Base-by-base conservation (phyloP, 2,329 filamentous ascomycete genomes). In the Sarocladium oryzae region DNA sequence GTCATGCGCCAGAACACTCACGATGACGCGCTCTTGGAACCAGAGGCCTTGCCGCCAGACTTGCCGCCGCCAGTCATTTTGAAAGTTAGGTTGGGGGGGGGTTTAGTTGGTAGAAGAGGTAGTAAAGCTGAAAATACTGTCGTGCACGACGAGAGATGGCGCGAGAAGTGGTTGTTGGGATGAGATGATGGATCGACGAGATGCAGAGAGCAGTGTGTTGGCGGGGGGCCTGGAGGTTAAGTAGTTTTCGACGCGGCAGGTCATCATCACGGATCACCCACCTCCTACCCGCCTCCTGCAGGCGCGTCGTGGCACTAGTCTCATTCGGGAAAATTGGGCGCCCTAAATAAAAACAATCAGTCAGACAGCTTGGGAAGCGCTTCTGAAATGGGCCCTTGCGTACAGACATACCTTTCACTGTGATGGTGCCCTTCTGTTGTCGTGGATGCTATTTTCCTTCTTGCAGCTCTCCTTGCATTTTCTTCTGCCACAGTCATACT, bases 21-120 rank as follows among this genome's bases (percentile, higher is more conserved):
- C 93, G 91, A 96, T 82, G 97, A 93, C 69, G 93, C 88, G 82
- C 88, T 95, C 89, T 99, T 99, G 80, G 88, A 86, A 79, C 91
- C 90, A 79, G 88, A 92, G 81, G 92, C 91, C 87, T 97, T 97
- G 85, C 93, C 93, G 77, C 93, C 93, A 79, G 92, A 96, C 80
- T 99, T 99, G 77, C 93, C 93, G 76, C 92, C 92, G 84, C 92
- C 92, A 89, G 93, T 95, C 93, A 99, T 99, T 88, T 89, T 96
- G 86, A 82, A 66, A 57, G 52, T 52, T 53, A 41, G 46, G 26
- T 24, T 35, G 43, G 23, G 26, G 51, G 51, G 41, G 55, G 45
- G 43, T 37, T 54, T 56, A 38, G 23, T 58, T 7, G 20, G 49
- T 32, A 21, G 43, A 56, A 61, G 54, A 54, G 33, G 26, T 51